These are phyloP conservation scores for Naganishia onofrii DNA, from an alignment of 768 basidiomycete species.

Conservation along the genomic window DNA sequence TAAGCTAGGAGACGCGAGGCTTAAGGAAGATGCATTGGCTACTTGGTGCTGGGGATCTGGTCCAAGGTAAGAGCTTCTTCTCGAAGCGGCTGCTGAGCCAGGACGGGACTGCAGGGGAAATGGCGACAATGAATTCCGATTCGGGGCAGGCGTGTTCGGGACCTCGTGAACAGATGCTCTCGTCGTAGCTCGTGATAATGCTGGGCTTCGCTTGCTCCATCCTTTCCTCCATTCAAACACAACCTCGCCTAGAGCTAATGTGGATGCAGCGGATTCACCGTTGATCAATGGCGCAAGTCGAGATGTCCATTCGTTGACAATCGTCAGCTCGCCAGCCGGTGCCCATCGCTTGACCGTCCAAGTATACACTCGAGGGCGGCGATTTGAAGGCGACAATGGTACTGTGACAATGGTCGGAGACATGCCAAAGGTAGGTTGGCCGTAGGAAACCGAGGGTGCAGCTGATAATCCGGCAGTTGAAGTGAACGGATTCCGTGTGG, in stretches of 20 bases:
- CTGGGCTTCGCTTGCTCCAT: not conserved
- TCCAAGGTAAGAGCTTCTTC: constrained; percentile 11
- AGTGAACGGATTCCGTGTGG: constrained; percentile 12
- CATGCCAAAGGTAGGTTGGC: constrained; percentile 46
- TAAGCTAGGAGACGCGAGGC: constrained; percentile 1
- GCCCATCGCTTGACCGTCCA: constrained; percentile 49
- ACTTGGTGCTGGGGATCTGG: not conserved
- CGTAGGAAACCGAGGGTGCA: constrained; percentile 18
- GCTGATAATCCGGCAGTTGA: not conserved
- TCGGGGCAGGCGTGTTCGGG: not conserved
- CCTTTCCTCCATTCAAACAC: constrained; percentile 46
- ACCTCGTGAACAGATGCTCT: not conserved
- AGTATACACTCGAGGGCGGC: constrained; percentile 45
- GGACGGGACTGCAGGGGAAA: not conserved
- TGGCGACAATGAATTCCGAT: not conserved
- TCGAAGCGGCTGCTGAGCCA: constrained; percentile 5
- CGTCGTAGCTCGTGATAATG: not conserved
- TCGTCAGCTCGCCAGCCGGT: constrained; percentile 26
- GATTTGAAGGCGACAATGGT: constrained; percentile 26
- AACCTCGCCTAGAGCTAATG: constrained; percentile 41
- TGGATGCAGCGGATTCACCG: constrained; percentile 15
- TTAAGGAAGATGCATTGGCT: not conserved
- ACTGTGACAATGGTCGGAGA: constrained; percentile 37
- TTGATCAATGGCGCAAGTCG: constrained; percentile 36
- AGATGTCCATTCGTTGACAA: constrained; percentile 37